Evolutionary conservation across 2,329 filamentous ascomycete species (phyloP).

Genomic region (Colletotrichum brevisporum): DNA sequence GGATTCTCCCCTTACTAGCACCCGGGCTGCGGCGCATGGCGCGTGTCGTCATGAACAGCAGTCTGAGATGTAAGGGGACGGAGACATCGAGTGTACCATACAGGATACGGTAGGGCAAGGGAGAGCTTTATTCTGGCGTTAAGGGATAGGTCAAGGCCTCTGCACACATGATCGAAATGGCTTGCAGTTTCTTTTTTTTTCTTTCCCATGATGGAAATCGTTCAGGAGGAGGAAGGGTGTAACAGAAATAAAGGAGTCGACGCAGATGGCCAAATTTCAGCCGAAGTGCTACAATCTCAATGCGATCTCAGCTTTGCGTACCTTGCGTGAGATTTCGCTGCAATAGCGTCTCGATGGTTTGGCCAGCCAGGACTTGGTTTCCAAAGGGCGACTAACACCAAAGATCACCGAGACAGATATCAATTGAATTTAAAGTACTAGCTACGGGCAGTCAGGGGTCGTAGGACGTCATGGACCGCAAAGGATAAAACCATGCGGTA

Average conservation of each 20-base stretch:
- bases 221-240: background rate
- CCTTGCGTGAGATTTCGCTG: too few species aligned
- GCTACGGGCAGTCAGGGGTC: background rate
- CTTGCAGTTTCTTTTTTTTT: conserved; percentile 13
- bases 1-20: conserved; percentile 75
- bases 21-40: background rate
- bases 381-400: too few species aligned
- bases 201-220: background rate
- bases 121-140: conserved; percentile 37
- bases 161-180: conserved; percentile 26
- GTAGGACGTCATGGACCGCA: background rate
- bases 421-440: background rate
- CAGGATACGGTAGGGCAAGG: conserved; percentile 30
- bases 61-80: conserved; percentile 10
- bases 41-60: background rate
- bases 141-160: conserved; percentile 33
- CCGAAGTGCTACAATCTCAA: too few species aligned
- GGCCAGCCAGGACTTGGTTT: too few species aligned
- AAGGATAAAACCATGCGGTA: conserved; percentile 2
- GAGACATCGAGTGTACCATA: conserved; percentile 40
- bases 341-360: too few species aligned
- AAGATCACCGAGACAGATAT: background rate
- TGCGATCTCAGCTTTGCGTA: too few species aligned
- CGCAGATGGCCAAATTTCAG: too few species aligned
- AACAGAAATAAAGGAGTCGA: background rate